These are phyloP conservation scores for Excoecaria agallocha DNA, from an alignment of 345 rosid species.

Conservation along the genomic window DNA sequence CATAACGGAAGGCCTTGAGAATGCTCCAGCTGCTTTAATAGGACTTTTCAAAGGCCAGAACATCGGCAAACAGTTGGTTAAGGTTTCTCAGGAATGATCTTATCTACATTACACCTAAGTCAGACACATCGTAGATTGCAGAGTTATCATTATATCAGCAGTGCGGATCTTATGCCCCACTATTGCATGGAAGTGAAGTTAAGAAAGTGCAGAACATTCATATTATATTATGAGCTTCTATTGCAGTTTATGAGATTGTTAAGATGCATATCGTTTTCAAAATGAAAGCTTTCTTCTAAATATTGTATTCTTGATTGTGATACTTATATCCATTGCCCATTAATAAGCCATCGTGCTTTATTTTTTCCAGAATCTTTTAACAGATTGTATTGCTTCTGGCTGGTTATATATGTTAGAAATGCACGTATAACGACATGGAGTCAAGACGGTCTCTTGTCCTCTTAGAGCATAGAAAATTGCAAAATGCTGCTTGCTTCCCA, in stretches of 20 bases:
- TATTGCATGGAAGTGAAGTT: neutral
- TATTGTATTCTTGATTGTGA: neutral
- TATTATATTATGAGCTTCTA: too few relatives aligned
- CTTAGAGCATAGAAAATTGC: neutral
- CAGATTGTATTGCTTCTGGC: neutral
- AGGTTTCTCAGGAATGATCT: neutral
- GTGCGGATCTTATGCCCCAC: too few relatives aligned
- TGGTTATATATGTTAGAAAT: neutral
- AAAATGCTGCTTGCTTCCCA: neutral
- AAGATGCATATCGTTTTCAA: neutral
- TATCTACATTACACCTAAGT: neutral
- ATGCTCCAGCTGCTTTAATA: slow-evolving; percentile 12
- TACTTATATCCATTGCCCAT: too few relatives aligned
- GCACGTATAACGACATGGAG: neutral
- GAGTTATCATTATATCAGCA: too few relatives aligned
- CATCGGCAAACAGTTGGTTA: slow-evolving; percentile 6
- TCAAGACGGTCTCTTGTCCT: neutral
- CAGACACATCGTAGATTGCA: neutral
- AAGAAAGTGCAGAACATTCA: neutral
- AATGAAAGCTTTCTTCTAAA: neutral
- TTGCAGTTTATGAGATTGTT: too few relatives aligned
- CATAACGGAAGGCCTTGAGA: slow-evolving; percentile 20
- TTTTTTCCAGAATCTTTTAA: neutral
- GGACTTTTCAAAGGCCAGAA: slow-evolving; percentile 14
- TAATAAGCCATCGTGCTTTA: neutral